phyloP scores from a whole-genome alignment of 1,284 basidiomycete genomes.

The Ceraceosorus guamensis region DNA sequence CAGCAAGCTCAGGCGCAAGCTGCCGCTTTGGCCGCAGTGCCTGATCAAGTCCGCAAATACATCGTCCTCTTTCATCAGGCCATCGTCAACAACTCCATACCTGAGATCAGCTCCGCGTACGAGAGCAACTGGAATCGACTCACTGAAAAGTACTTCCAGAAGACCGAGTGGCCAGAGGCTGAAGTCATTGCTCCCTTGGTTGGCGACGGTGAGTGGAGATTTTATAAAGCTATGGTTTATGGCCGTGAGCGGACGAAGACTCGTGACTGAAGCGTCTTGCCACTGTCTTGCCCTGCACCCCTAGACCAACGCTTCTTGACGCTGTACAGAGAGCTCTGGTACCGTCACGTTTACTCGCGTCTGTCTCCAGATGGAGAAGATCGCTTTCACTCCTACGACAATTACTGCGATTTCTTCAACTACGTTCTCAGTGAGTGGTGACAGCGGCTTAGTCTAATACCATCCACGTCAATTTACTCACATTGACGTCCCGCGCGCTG shows the following conservation, averaged over 20 bases:
- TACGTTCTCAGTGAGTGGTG: constrained; percentile 61
- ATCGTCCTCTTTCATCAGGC: constrained; percentile 45
- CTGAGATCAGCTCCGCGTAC: constrained; percentile 79
- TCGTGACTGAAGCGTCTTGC: constrained; percentile 3
- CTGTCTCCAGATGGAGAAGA: constrained; percentile 92
- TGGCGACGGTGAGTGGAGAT: constrained; percentile 5
- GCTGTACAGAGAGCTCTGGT: constrained; percentile 90
- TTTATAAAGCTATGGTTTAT: too few species aligned
- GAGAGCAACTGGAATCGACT: constrained; percentile 94
- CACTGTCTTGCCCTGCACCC: not conserved
- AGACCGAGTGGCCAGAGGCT: constrained; percentile 94
- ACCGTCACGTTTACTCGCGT: constrained; percentile 85
- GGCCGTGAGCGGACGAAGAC: too few species aligned
- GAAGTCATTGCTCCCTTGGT: constrained; percentile 90
- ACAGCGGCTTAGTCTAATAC: constrained; percentile 44
- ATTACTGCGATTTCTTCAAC: constrained; percentile 97
- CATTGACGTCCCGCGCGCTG: too few species aligned
- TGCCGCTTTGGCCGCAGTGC: constrained; percentile 40
- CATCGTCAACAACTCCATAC: constrained; percentile 38
- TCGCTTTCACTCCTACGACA: constrained; percentile 96
- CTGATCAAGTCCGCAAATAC: constrained; percentile 47
- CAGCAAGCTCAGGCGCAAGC: constrained; percentile 38
- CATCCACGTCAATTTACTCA: too few species aligned
- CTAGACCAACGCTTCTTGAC: constrained; percentile 65
- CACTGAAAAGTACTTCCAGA: constrained; percentile 89